These are phyloP conservation scores for Pestalotiopsis sp. DNA, from an alignment of 2,329 filamentous ascomycete species.

Conservation along the genomic window DNA sequence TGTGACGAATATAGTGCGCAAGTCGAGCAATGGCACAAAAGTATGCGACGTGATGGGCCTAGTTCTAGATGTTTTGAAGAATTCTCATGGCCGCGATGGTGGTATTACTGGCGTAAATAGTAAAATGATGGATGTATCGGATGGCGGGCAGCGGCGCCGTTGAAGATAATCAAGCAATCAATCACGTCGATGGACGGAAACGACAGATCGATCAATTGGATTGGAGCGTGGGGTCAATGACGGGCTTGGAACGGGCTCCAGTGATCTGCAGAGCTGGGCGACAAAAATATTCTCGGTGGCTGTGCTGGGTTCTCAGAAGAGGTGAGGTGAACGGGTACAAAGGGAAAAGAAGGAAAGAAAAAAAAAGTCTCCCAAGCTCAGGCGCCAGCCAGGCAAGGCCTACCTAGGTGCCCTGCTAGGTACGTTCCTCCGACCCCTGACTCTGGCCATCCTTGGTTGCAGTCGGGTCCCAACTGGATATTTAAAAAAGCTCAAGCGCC, in stretches of 20 bases:
- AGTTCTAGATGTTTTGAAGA: background rate
- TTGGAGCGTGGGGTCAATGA: background rate
- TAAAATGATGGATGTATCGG: background rate
- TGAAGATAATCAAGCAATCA: background rate
- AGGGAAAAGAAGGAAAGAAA: background rate
- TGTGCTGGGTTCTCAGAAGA: slow-evolving; percentile 5
- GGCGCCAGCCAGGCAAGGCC: background rate
- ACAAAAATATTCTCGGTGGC: slow-evolving; percentile 9
- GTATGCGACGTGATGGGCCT: background rate
- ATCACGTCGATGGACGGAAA: background rate
- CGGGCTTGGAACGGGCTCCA: background rate
- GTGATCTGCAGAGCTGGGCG: slow-evolving; percentile 4
- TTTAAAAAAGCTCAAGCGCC: slow-evolving; percentile 16
- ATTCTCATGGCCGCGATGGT: background rate
- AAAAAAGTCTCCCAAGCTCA: background rate
- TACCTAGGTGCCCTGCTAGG: background rate
- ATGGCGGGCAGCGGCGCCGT: background rate
- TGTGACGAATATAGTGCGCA: background rate
- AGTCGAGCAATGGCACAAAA: background rate
- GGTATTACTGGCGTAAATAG: background rate
- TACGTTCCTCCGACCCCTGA: slow-evolving; percentile 12
- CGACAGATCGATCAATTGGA: background rate
- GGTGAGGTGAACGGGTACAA: background rate
- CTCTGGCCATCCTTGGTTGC: background rate
- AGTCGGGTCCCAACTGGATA: slow-evolving; percentile 1